These are phyloP conservation scores for Alloascoidea africana DNA, from an alignment of 805 yeast species.

Conservation along the genomic window DNA sequence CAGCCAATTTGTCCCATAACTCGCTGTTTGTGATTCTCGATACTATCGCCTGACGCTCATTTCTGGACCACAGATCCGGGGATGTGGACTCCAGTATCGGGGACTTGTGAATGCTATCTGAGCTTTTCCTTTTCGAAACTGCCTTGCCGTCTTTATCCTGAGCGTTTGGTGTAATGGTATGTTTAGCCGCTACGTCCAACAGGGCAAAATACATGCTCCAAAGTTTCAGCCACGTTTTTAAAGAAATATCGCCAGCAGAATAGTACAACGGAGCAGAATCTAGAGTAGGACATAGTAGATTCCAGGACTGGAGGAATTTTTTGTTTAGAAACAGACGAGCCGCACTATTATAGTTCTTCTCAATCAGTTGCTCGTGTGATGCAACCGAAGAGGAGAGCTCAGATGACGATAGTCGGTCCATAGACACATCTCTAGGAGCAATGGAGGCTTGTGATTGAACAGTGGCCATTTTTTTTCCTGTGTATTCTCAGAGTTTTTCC, in stretches of 20 bases:
- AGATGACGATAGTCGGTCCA: too few relatives aligned
- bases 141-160: background rate
- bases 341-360: background rate
- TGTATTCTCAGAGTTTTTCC: too few relatives aligned
- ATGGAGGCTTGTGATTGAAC: too few relatives aligned
- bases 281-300: conserved; percentile 1
- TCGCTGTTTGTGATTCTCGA: background rate
- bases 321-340: conserved; percentile 2
- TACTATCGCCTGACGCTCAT: background rate
- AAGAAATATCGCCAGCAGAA: background rate
- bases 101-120: background rate
- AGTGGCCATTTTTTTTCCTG: too few relatives aligned
- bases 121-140: background rate
- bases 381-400: too few relatives aligned
- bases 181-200: conserved; percentile 2
- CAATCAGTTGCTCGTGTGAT: background rate
- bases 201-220: conserved; percentile 3
- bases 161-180: conserved; percentile 1
- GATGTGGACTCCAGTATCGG: background rate
- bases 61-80: background rate
- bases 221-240: conserved; percentile 1
- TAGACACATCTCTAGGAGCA: too few relatives aligned
- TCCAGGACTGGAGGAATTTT: conserved; percentile 3
- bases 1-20: background rate
- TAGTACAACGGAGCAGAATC: background rate